Evolutionary conservation across 768 basidiomycete genomes (phyloP).

Genomic region (Lenzites betulinus): DNA sequence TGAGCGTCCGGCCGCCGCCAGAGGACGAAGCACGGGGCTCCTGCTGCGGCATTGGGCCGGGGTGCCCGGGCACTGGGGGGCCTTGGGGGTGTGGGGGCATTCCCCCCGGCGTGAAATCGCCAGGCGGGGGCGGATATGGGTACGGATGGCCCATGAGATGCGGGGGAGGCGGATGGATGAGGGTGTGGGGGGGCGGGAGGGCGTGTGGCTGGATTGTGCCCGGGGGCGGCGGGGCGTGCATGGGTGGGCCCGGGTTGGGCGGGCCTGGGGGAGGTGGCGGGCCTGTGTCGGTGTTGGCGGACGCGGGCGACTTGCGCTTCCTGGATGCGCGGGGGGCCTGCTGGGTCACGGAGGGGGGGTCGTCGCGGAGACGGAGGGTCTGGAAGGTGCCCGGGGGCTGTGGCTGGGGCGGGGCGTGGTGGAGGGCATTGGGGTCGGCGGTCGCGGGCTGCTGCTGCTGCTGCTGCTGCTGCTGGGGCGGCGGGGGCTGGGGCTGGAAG

Average conservation of each 20-base stretch:
- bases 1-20: constrained; percentile 59
- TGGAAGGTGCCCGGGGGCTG: constrained; percentile 21
- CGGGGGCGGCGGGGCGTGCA: constrained; percentile 44
- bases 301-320: constrained; percentile 72
- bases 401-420: constrained; percentile 21
- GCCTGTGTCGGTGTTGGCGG: constrained; percentile 33
- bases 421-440: constrained; percentile 21
- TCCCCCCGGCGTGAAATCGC: constrained; percentile 59
- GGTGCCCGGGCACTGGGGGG: constrained; percentile 25
- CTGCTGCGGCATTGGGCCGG: constrained; percentile 17
- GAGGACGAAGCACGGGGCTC: not conserved
- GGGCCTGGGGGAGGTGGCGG: constrained; percentile 37
- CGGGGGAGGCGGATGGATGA: constrained; percentile 34
- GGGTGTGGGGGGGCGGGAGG: constrained; percentile 43
- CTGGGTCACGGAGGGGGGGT: constrained; percentile 40
- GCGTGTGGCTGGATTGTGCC: constrained; percentile 37
- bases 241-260: constrained; percentile 37
- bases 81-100: constrained; percentile 36
- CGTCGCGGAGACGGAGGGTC: constrained; percentile 57
- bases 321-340: constrained; percentile 49
- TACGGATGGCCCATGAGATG: constrained; percentile 38
- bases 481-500: constrained; percentile 30
- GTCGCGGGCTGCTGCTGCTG: constrained; percentile 20
- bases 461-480: constrained; percentile 24
- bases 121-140: constrained; percentile 42